These are phyloP conservation scores for Trametes cubensis DNA, from an alignment of 768 basidiomycete genomes.

Conservation along the genomic window DNA sequence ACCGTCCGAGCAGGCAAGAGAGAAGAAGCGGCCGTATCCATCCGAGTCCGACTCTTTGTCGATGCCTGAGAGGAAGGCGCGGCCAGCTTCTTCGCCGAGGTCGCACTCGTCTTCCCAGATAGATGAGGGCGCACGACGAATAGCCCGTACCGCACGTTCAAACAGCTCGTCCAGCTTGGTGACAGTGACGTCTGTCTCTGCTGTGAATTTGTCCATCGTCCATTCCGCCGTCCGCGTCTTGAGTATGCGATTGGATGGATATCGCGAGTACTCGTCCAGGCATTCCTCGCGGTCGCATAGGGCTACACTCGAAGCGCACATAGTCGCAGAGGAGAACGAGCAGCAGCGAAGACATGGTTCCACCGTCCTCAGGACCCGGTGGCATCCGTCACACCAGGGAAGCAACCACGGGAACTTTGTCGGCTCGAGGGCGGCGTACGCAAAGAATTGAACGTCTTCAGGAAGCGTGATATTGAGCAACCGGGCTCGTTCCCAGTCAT, in stretches of 20 bases:
- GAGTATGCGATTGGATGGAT: not conserved
- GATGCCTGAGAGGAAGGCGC: not conserved
- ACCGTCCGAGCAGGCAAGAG: no score
- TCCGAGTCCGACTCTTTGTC: no score
- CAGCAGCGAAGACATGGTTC: not conserved
- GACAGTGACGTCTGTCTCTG: not conserved
- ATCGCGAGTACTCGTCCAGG: not conserved
- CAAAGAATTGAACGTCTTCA: not conserved
- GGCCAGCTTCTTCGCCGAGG: not conserved
- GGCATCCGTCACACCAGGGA: not conserved
- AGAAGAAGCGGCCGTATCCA: no score
- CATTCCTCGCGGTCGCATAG: not conserved
- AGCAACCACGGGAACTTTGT: not conserved
- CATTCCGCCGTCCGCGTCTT: not conserved
- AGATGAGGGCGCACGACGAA: not conserved
- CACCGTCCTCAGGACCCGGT: not conserved
- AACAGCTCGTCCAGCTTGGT: not conserved
- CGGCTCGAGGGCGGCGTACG: not conserved
- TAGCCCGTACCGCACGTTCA: not conserved
- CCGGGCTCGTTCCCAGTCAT: not conserved
- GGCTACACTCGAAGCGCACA: not conserved
- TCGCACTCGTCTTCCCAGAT: not conserved
- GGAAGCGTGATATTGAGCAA: not conserved
- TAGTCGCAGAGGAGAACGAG: no score
- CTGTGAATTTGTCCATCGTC: not conserved